These are phyloP conservation scores for Achaetomium macrosporum DNA, from an alignment of 2,329 filamentous ascomycete species.

Conservation along the genomic window DNA sequence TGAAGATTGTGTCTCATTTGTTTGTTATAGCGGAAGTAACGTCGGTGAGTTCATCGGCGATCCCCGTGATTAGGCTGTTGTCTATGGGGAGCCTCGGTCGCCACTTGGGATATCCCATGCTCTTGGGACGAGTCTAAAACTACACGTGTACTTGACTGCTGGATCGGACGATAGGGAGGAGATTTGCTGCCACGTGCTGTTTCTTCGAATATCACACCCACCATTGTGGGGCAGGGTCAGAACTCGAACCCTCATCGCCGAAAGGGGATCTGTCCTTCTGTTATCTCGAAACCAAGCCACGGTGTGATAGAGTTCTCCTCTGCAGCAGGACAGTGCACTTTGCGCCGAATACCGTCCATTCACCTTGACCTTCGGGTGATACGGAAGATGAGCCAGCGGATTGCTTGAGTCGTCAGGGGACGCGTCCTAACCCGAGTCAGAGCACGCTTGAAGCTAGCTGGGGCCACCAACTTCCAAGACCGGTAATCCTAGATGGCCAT, in stretches of 20 bases:
- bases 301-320: background rate
- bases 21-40: background rate
- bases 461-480: background rate
- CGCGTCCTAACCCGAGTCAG: background rate
- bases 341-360: no score
- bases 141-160: background rate
- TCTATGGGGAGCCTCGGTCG: background rate
- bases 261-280: background rate
- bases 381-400: no score
- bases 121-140: background rate
- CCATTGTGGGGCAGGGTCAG: background rate
- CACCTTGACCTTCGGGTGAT: no score
- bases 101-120: background rate
- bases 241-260: background rate
- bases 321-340: no score
- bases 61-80: background rate
- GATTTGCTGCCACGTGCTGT: slow-evolving; percentile 3
- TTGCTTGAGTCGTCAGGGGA: background rate
- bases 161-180: background rate
- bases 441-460: background rate
- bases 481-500: no score
- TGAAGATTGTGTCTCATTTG: background rate
- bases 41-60: background rate
- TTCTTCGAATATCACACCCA: background rate
- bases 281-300: background rate